phyloP scores from a whole-genome alignment of 1,284 basidiomycete genomes.

The Naganishia albida region DNA sequence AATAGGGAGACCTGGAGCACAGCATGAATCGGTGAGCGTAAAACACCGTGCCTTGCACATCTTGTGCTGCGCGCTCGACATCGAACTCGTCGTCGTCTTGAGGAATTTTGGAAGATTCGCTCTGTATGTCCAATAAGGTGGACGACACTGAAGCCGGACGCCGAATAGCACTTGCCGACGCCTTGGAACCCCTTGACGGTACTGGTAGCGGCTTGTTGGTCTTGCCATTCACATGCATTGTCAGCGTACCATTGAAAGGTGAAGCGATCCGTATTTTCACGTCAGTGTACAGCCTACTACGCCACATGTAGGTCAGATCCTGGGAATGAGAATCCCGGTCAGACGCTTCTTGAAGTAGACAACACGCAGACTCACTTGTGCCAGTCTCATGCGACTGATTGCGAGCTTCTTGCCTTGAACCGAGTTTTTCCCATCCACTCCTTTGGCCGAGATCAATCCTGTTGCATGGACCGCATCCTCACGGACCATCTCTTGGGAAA shows the following conservation, averaged over 20 bases:
- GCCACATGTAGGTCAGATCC: conserved; percentile 94
- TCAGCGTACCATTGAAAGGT: not conserved
- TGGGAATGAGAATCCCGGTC: conserved; percentile 51
- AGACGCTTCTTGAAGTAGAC: not conserved
- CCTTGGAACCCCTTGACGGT: not conserved
- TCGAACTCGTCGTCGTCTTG: conserved; percentile 19
- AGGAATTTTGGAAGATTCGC: conserved; percentile 2
- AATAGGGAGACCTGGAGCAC: conserved; percentile 84
- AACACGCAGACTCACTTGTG: conserved; percentile 37
- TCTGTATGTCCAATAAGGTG: conserved; percentile 5
- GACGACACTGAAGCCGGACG: conserved; percentile 26
- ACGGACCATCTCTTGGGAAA: conserved; percentile 39
- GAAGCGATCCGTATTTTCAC: conserved; percentile 65
- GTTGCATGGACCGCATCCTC: conserved; percentile 33
- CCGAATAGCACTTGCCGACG: too few relatives aligned
- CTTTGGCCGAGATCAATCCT: conserved; percentile 21
- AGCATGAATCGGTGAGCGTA: conserved; percentile 91
- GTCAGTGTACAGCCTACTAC: conserved; percentile 87
- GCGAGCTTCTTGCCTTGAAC: conserved; percentile 41
- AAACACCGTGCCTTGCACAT: conserved; percentile 70
- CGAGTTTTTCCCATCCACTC: conserved; percentile 40
- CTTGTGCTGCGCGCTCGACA: conserved; percentile 60
- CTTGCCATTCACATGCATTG: conserved; percentile 1
- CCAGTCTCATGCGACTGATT: conserved; percentile 73
- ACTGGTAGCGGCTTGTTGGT: not conserved